A percentile compares a stretch with the other conserved stretches of the same genome.
phyloP scores from a whole-genome alignment of 2,329 filamentous ascomycete species.

The Colletotrichum cordylinicola region DNA sequence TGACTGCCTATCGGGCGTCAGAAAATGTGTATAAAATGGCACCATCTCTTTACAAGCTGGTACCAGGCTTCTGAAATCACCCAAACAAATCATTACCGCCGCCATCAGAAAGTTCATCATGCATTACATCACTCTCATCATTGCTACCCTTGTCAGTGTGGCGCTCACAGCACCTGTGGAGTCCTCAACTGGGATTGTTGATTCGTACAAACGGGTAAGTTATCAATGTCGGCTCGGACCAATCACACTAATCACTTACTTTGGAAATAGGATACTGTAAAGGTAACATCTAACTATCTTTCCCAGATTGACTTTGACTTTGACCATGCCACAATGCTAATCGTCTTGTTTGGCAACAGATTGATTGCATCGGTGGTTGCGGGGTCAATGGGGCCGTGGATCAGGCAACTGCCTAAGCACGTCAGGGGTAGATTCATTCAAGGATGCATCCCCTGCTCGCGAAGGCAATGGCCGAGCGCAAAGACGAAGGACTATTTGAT shows the following conservation, averaged over 20 bases:
- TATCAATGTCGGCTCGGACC: neutral
- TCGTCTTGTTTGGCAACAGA: fast-evolving
- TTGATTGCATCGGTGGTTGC: neutral
- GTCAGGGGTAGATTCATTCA: neutral
- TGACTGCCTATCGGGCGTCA: neutral
- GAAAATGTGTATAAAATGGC: neutral
- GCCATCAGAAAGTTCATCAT: neutral
- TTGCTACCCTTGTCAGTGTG: neutral
- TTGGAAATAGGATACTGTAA: neutral
- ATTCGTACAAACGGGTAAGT: neutral
- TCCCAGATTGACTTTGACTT: fast-evolving
- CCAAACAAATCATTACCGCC: fast-evolving
- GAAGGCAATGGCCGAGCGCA: no score
- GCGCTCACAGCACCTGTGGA: neutral
- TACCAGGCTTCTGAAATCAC: neutral
- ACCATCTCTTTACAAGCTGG: neutral
- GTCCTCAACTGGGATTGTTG: neutral
- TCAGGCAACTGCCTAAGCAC: neutral
- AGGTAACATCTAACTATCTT: neutral
- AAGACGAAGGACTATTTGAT: neutral
- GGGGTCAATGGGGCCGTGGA: neutral
- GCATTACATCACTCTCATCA: neutral
- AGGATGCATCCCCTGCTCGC: fast-evolving
- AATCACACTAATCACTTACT: neutral
- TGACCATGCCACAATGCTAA: neutral